Base-by-base conservation (phyloP, 768 basidiomycete genomes). In the Termitomyces eurrhizus region DNA sequence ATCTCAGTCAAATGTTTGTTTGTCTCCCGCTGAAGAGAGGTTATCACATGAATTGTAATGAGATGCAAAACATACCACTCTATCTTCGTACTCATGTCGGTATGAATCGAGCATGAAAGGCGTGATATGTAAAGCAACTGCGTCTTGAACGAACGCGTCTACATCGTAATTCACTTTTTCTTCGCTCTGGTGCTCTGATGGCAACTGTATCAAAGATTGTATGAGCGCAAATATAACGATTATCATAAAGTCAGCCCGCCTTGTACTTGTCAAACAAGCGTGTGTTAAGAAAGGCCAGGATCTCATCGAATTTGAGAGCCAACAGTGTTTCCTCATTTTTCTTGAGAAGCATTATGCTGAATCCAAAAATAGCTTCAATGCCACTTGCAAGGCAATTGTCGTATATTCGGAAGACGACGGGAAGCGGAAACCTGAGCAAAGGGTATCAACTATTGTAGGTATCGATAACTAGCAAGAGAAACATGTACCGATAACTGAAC, bases 361-460 rank as follows among this genome's bases (percentile, higher is more conserved):
- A 98, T 5, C 95, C 88, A 74, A 99, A 98, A 35, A 98, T 90
- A 2, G 96, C 93, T 73, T 98, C 97, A 57, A 98, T 92, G 11
- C 97, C 97, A 67, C 90, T 98, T 7, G 97, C 97, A 57, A 98
- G 84, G 62, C 93, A 92, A 69, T 93, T 95, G 73, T 98, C 96
- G 68, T 93, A 95, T 75, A 99, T 96, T 67, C 96, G 87, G 69
- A 93, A 97, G 6, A 98, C 97, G 52, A 98, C 83, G 16, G 93
- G 89, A 57, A 98, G 78, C 0, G 97, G 97, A 72, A 98, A 98
- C 33, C 97, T 97, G 66, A 52, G 14, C 12, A 21, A 41, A 24
- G 14, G 37, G 37, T 13, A 52, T 66, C 57, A 67, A 45, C 29
- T 42, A 13, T 26, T 36, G 18, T 32, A 39, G 32, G 14, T 52